Percentiles rank a stretch among this genome's conserved stretches.
Evolutionary conservation across 192 early-diverging fungal species (phyloP).

Genomic region (Backusella psychrophila): DNA sequence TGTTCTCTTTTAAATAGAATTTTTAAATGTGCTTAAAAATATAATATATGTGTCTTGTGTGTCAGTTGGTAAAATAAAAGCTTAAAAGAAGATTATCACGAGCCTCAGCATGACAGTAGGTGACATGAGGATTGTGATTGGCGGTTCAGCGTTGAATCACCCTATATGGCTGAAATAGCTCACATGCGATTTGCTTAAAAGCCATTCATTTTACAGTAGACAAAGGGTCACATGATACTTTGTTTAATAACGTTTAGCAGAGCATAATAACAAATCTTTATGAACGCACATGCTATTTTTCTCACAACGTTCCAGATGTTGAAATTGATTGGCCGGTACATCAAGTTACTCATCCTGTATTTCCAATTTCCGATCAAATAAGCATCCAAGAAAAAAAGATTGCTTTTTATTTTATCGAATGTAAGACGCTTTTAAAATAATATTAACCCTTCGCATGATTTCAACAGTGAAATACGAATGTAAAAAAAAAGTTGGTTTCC

Average conservation of each 20-base stretch:
- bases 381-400: background rate
- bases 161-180: background rate
- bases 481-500: background rate
- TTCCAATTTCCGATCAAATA: background rate
- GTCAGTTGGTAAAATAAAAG: background rate
- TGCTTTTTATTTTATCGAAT: background rate
- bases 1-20: background rate
- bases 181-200: conserved; percentile 1
- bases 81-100: conserved; percentile 9
- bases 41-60: background rate
- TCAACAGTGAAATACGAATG: background rate
- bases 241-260: background rate
- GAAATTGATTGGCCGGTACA: background rate
- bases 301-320: background rate
- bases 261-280: background rate
- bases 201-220: background rate
- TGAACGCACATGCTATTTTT: conserved; percentile 11
- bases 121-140: background rate
- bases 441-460: background rate
- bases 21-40: background rate
- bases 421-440: background rate
- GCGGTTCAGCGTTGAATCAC: conserved; percentile 4
- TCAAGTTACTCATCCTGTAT: conserved; percentile 4
- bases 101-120: conserved; percentile 13
- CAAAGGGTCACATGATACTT: conserved; percentile 9